Conservation (phyloP, 371 early-diverging fungal genomes). For the Coemansia linderi region DNA sequence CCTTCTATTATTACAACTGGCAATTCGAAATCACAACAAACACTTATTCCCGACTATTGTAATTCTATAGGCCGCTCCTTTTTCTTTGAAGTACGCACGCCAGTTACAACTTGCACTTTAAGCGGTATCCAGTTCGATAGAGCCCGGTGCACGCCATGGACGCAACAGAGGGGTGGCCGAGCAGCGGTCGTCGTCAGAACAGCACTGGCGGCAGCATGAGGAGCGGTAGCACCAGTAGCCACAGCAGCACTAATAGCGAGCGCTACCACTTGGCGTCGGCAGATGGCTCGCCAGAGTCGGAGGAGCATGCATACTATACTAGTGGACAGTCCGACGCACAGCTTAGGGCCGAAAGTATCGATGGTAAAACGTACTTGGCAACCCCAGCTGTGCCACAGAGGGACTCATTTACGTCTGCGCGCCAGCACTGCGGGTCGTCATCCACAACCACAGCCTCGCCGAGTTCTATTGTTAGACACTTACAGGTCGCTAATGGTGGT, state of each 20-base stretch:
- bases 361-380: neutral
- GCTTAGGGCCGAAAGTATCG: neutral
- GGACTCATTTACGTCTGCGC: neutral
- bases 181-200: neutral
- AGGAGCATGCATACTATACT: neutral
- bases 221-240: constrained; percentile 11
- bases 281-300: neutral
- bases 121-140: neutral
- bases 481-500: neutral
- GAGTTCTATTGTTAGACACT: neutral
- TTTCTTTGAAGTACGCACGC: neutral
- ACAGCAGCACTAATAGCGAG: neutral
- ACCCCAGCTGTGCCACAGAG: neutral
- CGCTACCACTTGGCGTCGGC: constrained; percentile 3
- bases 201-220: constrained; percentile 1
- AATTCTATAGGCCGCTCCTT: neutral
- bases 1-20: neutral
- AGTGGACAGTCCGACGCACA: neutral
- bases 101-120: neutral
- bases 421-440: neutral
- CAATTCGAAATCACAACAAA: neutral
- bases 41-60: neutral
- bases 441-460: neutral
- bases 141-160: neutral
- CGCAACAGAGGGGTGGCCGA: neutral